Evolutionary conservation across 129 eudicot genomes (phyloP), one percentile per base, ranked within the genome.

Genomic region (Centella asiatica): DNA sequence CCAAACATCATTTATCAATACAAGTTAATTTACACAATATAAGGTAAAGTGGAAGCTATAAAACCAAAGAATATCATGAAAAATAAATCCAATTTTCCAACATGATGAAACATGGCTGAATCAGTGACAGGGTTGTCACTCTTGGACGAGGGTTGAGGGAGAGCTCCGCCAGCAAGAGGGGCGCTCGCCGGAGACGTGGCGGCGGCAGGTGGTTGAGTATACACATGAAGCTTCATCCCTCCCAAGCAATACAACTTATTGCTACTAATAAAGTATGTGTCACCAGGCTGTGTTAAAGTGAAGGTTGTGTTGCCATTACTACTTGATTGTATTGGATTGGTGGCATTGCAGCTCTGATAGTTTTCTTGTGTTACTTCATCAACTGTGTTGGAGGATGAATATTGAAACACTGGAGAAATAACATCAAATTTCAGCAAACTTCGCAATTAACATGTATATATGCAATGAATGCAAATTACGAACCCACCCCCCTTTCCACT

Each of bases 221-320:
- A 45, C 5, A 86, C 87, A 14, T 72, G 85, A 56, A 86, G 78
- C 73, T 83, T 87, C 95, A 87, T 83, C 49, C 95, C 95, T 7
- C 85, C 90, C 9, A 69, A 77, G 49, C 95, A 83, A 61, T 87
- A 85, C 55, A 87, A 66, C 61, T 53, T 73, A 73, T 83, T 83
- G 20, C 87, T 87, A 47, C 90, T 83, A 36, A 83, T 53, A 31
- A 83, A 87, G 56, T 80, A 83, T 47, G 54, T 67, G 33, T 83
- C 76, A 15, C 95, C 95, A 0, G 90, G 81, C 40, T 46, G 69
- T 5, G 79, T 69, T 62, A 87, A 66, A 33, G 76, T 52, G 20
- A 77, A 63, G 2, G 81, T n/a, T 52, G 95, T 75, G 90, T 80
- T 87, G 73, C 95, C 90, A 68, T 70, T 78, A 56, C 85, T 83